phyloP scores from a whole-genome alignment of 345 rosid species.

The Syzygium aromaticum region DNA sequence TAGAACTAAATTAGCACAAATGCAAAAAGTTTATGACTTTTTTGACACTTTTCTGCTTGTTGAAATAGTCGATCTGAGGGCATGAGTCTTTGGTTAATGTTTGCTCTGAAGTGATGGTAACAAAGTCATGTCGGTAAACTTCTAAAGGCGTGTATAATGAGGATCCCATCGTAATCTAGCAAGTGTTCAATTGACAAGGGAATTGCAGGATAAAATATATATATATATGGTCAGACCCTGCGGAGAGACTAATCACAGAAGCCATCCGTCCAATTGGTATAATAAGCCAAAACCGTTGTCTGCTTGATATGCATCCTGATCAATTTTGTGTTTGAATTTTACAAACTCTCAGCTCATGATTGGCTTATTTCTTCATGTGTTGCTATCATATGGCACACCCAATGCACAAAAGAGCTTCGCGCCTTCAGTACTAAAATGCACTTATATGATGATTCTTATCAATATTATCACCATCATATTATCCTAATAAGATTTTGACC shows the following conservation, averaged over 20 bases:
- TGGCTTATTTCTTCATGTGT: neutral
- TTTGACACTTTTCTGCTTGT: too few relatives aligned
- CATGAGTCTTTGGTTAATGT: neutral
- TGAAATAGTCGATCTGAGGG: neutral
- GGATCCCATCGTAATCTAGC: neutral
- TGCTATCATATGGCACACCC: neutral
- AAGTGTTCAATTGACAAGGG: neutral
- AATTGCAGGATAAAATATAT: neutral
- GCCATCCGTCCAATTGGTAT: neutral
- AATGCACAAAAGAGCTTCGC: neutral
- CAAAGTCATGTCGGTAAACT: neutral
- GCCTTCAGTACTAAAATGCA: neutral
- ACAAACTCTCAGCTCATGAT: neutral
- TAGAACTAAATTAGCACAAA: too few relatives aligned
- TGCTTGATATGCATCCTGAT: neutral
- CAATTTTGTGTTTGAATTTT: neutral
- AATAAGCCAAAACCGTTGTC: neutral
- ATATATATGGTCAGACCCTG: neutral
- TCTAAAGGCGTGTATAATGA: neutral
- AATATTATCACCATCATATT: neutral
- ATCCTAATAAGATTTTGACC: neutral
- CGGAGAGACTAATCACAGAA: neutral
- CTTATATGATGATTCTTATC: neutral
- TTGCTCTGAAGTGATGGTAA: neutral
- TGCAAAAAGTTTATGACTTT: too few relatives aligned